A percentile compares a stretch with the other conserved stretches of the same genome.
Evolutionary conservation across 1,284 basidiomycete genomes (phyloP).

Genomic region (Ustilago tritici): DNA sequence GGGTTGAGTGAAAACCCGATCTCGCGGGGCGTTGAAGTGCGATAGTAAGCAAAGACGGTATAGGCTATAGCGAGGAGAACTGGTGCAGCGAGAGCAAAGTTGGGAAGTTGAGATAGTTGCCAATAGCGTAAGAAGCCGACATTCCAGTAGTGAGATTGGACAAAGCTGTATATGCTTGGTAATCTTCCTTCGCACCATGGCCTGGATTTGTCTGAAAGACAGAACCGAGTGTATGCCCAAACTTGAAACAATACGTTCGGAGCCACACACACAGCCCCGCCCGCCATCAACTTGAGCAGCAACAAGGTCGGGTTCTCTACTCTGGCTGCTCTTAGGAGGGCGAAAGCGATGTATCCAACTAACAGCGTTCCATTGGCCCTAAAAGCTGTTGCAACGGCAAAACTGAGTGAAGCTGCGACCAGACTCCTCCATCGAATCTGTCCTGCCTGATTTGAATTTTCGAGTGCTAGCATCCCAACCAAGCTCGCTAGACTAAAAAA

Average conservation of each 20-base stretch:
- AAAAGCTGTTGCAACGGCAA: constrained; percentile 78
- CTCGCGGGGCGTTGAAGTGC: not conserved
- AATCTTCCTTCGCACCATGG: constrained; percentile 78
- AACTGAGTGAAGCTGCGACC: constrained; percentile 76
- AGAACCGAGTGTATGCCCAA: constrained; percentile 78
- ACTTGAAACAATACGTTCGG: constrained; percentile 82
- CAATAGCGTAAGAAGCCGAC: constrained; percentile 88
- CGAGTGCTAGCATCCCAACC: constrained; percentile 35
- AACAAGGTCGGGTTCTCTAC: not conserved
- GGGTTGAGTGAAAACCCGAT: constrained; percentile 58
- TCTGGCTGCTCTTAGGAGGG: constrained; percentile 24
- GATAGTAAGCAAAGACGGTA: constrained; percentile 63
- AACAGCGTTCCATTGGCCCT: constrained; percentile 86
- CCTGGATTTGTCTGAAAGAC: constrained; percentile 69
- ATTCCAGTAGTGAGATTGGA: constrained; percentile 87
- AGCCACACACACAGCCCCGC: constrained; percentile 33
- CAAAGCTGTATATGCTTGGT: constrained; percentile 84
- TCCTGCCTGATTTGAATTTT: not conserved
- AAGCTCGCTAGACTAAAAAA: constrained; percentile 79
- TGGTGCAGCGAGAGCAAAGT: constrained; percentile 84
- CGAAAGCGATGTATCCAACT: constrained; percentile 74
- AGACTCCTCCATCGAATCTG: constrained; percentile 64
- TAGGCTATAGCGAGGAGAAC: constrained; percentile 69
- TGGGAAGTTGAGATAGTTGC: constrained; percentile 84
- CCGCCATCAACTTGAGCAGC: constrained; percentile 2